Evolutionary conservation across 2,329 filamentous ascomycete species (phyloP), one percentile per base, ranked within the genome.

Genomic region (Teratosphaeria epicoccoides): DNA sequence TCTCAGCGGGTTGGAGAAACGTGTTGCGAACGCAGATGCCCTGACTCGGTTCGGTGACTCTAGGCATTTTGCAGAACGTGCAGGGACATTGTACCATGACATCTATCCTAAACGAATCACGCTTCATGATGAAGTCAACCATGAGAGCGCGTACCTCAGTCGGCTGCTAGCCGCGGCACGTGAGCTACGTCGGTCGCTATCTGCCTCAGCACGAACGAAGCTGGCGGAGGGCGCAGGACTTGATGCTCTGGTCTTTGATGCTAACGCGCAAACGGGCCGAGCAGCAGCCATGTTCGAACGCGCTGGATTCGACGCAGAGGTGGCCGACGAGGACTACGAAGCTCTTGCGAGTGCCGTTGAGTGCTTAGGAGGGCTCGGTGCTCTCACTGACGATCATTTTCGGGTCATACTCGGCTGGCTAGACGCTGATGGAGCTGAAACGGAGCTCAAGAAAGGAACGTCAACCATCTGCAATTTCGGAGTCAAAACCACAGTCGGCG

Each of bases 271-370:
- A 28, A 43, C 51, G 5, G 85, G 89, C 61, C 81, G 87, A 28
- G 85, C 97, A 64, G 82, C 87, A 61, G 76, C 76, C 52, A 84
- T 97, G 58, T 89, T 87, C 47, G 85, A 89, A 55, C 82, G 83
- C 55, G 86, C 86, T 54, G 84, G 84, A 24, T 87, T 96, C 60
- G 83, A 81, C 66, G 81, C 84, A 26, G 83, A 87, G 53, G 82
- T 97, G 49, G 85, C 85, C 1, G 87, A 96, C 50, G 88, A 95
- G 48, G 84, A 90, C 48, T 88, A 83, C 57, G 75, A 81, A 40
- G 79, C 81, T 52, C 77, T 94, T n/a, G 77, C 81, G 5, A 77
- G 82, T 29, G 76, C 80, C 4, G 76, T 95, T 9, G 85, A 87
- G 24, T 77, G 81, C 77, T 68, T 83, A 61, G 68, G 76, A 68